phyloP scores from a whole-genome alignment of 352 stramenopile species.

The Pythium phragmitis region DNA sequence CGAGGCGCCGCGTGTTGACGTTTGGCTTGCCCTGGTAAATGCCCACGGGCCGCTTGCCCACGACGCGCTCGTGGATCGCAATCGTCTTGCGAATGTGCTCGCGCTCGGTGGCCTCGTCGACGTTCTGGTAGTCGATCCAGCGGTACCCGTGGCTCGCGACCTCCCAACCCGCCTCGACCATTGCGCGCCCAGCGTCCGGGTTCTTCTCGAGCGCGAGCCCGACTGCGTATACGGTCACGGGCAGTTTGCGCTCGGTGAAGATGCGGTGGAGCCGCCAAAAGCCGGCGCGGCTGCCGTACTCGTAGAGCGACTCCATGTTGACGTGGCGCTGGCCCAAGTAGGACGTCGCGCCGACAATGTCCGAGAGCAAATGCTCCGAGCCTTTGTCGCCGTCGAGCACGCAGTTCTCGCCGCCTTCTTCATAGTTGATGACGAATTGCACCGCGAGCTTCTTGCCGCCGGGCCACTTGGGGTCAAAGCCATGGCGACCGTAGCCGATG shows the following conservation, averaged over 20 bases:
- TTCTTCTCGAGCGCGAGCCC: slow-evolving; percentile 95
- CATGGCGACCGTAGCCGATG: slow-evolving; percentile 81
- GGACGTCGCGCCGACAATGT: slow-evolving; percentile 87
- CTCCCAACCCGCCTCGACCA: slow-evolving; percentile 93
- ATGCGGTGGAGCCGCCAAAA: slow-evolving; percentile 94
- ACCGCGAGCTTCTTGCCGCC: slow-evolving; percentile 82
- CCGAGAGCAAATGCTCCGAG: slow-evolving; percentile 91
- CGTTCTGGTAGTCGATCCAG: slow-evolving; percentile 96
- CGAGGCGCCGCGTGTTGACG: slow-evolving; percentile 86
- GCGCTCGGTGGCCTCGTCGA: slow-evolving; percentile 89
- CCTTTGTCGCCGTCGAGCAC: slow-evolving; percentile 87
- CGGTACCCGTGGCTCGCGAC: slow-evolving; percentile 93
- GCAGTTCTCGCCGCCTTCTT: slow-evolving; percentile 95
- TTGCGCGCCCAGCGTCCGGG: slow-evolving; percentile 82
- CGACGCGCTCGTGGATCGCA: slow-evolving; percentile 87
- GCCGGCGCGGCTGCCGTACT: slow-evolving; percentile 93
- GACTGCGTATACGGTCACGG: slow-evolving; percentile 93
- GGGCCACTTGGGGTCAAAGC: slow-evolving; percentile 82
- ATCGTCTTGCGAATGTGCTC: slow-evolving; percentile 93
- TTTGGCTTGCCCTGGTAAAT: slow-evolving; percentile 97
- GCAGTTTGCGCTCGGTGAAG: slow-evolving; percentile 87
- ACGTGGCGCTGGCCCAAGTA: slow-evolving; percentile 75
- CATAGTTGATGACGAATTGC: slow-evolving; percentile 97
- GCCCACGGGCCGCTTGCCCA: slow-evolving; percentile 90
- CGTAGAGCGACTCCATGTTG: slow-evolving; percentile 96